phyloP scores from a whole-genome alignment of 2,329 filamentous ascomycete genomes.

The Anthostomella pinea region DNA sequence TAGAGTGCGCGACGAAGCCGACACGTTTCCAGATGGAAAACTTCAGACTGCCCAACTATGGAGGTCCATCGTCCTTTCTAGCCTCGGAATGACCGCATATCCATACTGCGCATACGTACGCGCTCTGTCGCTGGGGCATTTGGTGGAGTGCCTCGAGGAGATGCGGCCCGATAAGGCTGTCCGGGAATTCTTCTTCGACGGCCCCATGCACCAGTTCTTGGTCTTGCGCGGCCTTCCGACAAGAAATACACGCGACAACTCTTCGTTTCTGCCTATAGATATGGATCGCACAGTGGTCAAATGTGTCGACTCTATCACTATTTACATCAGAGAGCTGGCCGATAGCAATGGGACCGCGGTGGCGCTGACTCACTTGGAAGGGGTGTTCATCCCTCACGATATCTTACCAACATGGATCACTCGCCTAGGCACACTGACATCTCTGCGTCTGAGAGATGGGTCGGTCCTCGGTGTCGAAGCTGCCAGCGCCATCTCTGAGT shows the following conservation, averaged over 20 bases:
- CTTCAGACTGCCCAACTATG: slow-evolving; percentile 62
- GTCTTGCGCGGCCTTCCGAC: slow-evolving; percentile 23
- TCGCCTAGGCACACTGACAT: slow-evolving; percentile 54
- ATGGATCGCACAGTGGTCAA: slow-evolving; percentile 38
- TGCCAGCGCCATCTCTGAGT: slow-evolving; percentile 50
- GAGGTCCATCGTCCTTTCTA: slow-evolving; percentile 66
- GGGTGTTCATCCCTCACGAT: slow-evolving; percentile 45
- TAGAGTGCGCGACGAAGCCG: slow-evolving; percentile 45
- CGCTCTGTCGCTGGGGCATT: slow-evolving; percentile 59
- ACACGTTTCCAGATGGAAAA: slow-evolving; percentile 39
- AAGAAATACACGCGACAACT: slow-evolving; percentile 15
- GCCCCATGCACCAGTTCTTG: slow-evolving; percentile 36
- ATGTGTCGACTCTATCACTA: slow-evolving; percentile 56
- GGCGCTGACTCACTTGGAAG: slow-evolving; percentile 57
- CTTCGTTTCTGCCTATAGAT: slow-evolving; percentile 29
- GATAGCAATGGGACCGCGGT: slow-evolving; percentile 42
- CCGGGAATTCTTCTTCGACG: slow-evolving; percentile 38
- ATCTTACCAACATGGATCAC: slow-evolving; percentile 58
- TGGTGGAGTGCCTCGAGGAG: slow-evolving; percentile 57
- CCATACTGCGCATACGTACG: slow-evolving; percentile 70
- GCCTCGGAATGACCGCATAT: slow-evolving; percentile 58
- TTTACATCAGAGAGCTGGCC: slow-evolving; percentile 42
- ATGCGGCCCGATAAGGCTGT: slow-evolving; percentile 32
- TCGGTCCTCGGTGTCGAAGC: slow-evolving; percentile 54
- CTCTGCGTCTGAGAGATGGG: slow-evolving; percentile 60